These are phyloP conservation scores for Pichia sp. DNA, from an alignment of 1,139 yeast species.

Conservation along the genomic window DNA sequence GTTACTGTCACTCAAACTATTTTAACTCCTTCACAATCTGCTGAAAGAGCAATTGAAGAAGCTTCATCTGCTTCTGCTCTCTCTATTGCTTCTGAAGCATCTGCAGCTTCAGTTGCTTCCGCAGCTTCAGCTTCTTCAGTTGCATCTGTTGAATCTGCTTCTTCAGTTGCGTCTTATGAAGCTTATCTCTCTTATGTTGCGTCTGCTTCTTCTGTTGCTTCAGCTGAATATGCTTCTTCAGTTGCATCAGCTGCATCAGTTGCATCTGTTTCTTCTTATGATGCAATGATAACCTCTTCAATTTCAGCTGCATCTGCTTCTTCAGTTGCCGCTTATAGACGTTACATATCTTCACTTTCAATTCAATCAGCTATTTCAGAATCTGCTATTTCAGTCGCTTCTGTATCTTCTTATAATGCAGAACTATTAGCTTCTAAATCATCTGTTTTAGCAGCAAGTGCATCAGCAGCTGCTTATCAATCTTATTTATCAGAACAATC, in stretches of 20 bases:
- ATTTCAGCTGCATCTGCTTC: constrained; percentile 11
- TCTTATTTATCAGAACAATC: constrained; percentile 20
- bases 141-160: constrained; percentile 19
- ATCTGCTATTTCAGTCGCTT: constrained; percentile 22
- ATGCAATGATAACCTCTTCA: constrained; percentile 16
- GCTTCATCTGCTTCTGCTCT: constrained; percentile 14
- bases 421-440: neutral
- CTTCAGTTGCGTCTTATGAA: constrained; percentile 13
- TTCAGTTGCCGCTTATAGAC: constrained; percentile 5
- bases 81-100: constrained; percentile 13
- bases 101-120: constrained; percentile 14
- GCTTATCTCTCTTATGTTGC: constrained; percentile 22
- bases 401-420: constrained; percentile 17
- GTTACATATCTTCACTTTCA: constrained; percentile 16
- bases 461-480: constrained; percentile 10
- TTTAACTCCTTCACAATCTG: constrained; percentile 28
- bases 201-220: constrained; percentile 25
- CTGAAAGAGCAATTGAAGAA: constrained; percentile 17
- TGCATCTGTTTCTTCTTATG: constrained; percentile 9
- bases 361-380: constrained; percentile 20
- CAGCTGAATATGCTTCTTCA: constrained; percentile 11
- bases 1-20: constrained; percentile 27
- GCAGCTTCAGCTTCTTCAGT: constrained; percentile 25
- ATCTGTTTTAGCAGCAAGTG: neutral
- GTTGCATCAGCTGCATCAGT: constrained; percentile 17